A percentile compares a stretch with the other conserved stretches of the same genome.
Conservation (phyloP, 352 stramenopile species). For the Phytophthora fragariaefolia region DNA sequence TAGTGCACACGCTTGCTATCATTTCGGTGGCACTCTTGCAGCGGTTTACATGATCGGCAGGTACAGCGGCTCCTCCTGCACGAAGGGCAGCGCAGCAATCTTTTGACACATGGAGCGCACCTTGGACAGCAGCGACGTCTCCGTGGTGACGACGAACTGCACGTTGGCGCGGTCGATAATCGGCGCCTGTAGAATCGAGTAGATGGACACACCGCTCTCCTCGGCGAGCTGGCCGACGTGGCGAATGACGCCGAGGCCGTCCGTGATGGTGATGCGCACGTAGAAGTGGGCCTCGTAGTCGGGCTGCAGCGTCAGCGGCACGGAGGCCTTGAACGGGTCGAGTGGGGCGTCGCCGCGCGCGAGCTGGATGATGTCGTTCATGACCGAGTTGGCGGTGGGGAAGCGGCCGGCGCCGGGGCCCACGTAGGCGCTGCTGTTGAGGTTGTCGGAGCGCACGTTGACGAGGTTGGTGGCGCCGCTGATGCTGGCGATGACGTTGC, state of each 20-base stretch:
- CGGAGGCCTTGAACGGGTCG: constrained; percentile 83
- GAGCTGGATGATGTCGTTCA: constrained; percentile 95
- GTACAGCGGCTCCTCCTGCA: constrained; percentile 83
- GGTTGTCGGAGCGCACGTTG: constrained; percentile 89
- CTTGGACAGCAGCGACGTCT: constrained; percentile 89
- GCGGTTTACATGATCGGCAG: constrained; percentile 69
- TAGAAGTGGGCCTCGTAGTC: constrained; percentile 96
- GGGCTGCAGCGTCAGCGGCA: constrained; percentile 74
- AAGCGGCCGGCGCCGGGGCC: constrained; percentile 95
- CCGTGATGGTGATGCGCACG: constrained; percentile 94
- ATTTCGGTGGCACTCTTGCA: constrained; percentile 18
- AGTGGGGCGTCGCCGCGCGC: constrained; percentile 85
- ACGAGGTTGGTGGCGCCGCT: constrained; percentile 93
- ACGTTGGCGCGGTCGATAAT: constrained; percentile 93
- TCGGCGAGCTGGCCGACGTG: constrained; percentile 95
- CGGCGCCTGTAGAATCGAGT: constrained; percentile 97
- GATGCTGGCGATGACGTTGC: constrained; percentile 91
- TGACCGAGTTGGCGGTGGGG: constrained; percentile 96
- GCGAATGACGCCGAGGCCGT: constrained; percentile 95
- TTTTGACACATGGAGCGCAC: constrained; percentile 91
- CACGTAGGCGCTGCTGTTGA: constrained; percentile 91
- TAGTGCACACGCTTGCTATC: constrained; percentile 19
- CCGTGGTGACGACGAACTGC: constrained; percentile 97
- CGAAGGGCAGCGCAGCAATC: constrained; percentile 90
- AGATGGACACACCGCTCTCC: constrained; percentile 95